Conservation (phyloP, 2,329 filamentous ascomycete genomes). For the Fusarium clavum region DNA sequence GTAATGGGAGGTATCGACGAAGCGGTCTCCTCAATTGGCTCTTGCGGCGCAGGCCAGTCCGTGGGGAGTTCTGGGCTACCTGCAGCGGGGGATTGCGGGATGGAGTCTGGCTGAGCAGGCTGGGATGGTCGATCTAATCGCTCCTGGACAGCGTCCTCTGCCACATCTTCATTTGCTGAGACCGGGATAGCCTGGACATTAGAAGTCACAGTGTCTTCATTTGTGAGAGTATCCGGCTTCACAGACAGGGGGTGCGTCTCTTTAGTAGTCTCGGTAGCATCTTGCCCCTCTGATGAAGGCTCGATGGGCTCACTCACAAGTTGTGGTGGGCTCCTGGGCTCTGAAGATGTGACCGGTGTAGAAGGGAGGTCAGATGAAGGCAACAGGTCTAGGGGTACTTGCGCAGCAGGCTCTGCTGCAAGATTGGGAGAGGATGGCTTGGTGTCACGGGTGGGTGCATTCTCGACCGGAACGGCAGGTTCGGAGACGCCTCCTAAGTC, state of each 20-base stretch:
- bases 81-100: not conserved
- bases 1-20: not conserved
- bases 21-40: not conserved
- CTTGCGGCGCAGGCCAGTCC: not conserved
- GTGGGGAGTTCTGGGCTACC: not conserved
- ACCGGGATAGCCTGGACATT: not conserved
- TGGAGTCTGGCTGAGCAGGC: not conserved
- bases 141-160: not conserved
- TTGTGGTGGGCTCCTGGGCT: not conserved
- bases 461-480: not conserved
- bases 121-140: conserved; percentile 1
- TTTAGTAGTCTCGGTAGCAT: not conserved
- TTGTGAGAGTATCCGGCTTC: not conserved
- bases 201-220: not conserved
- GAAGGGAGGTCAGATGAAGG: not conserved
- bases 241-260: not conserved
- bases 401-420: not conserved
- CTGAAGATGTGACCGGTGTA: not conserved
- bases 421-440: not conserved
- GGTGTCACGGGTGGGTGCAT: not conserved
- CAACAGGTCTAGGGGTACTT: not conserved
- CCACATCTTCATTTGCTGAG: not conserved
- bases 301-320: not conserved
- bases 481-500: not conserved
- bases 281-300: not conserved